Evolutionary conservation across 306 rosid genomes (phyloP), one percentile per base, ranked within the genome.

Genomic region (Psophocarpus tetragonolobus): DNA sequence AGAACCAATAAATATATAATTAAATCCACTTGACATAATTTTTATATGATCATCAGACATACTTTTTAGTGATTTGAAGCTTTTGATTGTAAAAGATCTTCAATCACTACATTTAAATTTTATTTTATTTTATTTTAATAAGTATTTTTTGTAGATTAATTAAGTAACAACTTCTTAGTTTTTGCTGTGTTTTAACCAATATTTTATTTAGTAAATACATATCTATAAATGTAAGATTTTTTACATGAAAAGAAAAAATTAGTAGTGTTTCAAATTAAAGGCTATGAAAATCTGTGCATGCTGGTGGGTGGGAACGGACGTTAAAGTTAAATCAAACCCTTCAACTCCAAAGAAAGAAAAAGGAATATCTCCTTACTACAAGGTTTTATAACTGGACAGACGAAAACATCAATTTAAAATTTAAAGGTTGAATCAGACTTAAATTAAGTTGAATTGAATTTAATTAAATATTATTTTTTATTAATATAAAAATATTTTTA

Each of bases 311-410:
- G 35, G 72, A 58, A 26, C 36, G 53, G 10, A 26, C 18, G 53
- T 39, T 77, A 13, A 77, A 51, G 61, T 68, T 53, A 65, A 68
- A 68, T 8, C 15, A 68, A 41, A 15, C 7, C 21, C 5, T 3
- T 32, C 58, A 58, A 67, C 33, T n/a, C 62, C 21, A 56, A 15
- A 30, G 32, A 51, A 2, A 24, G 10, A 23, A 62, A 62, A 68
- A 35, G 83, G 64, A 79, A 8, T 33, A 13, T 5, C 54, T 60
- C 68, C 67, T 23, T n/a, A n/a, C n/a, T n/a, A n/a, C n/a, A n/a
- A n/a, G n/a, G n/a, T n/a, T n/a, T n/a, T n/a, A n/a, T n/a, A n/a
- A n/a, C n/a, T n/a, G n/a, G n/a, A n/a, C n/a, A n/a, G n/a, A n/a
- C n/a, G n/a, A n/a, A n/a, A n/a, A n/a, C n/a, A n/a, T n/a, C n/a